These are phyloP conservation scores for Rhamnella rubrinervis DNA, from an alignment of 331 rosid genomes.

Conservation along the genomic window DNA sequence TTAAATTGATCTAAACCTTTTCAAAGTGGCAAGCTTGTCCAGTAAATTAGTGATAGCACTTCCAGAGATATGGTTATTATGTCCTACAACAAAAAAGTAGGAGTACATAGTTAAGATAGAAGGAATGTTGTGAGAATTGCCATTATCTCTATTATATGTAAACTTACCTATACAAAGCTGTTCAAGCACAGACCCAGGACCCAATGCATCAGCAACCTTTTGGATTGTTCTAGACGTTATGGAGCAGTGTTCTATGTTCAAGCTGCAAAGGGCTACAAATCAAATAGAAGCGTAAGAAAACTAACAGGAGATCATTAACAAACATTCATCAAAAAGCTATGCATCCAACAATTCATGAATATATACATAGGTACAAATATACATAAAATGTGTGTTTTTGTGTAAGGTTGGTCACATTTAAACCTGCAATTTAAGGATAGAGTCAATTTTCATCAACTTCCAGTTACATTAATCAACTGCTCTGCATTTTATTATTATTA, in stretches of 20 bases:
- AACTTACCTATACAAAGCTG: slow-evolving; percentile 73
- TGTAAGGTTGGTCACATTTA: no score
- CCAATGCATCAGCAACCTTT: slow-evolving; percentile 70
- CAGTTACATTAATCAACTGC: no score
- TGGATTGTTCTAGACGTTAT: slow-evolving; percentile 84
- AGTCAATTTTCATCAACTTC: no score
- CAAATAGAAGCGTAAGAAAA: slow-evolving; percentile 22
- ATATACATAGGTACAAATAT: neutral
- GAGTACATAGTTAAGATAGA: slow-evolving; percentile 20
- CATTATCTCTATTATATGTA: slow-evolving; percentile 12
- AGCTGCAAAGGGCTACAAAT: slow-evolving; percentile 67
- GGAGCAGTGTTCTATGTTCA: slow-evolving; percentile 76
- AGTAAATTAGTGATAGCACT: slow-evolving; percentile 58
- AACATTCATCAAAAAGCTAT: slow-evolving; percentile 8
- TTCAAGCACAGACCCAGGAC: slow-evolving; percentile 57
- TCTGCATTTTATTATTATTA: no score
- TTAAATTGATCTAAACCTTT: slow-evolving; percentile 47
- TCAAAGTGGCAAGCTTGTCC: slow-evolving; percentile 62
- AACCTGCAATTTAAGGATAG: no score
- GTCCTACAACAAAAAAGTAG: slow-evolving; percentile 48
- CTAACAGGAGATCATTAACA: slow-evolving; percentile 12
- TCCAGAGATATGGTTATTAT: slow-evolving; percentile 74
- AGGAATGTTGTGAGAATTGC: slow-evolving; percentile 9
- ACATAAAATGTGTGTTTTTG: no score
- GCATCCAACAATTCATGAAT: slow-evolving; percentile 5